Percentiles rank a stretch among this genome's conserved stretches.
These are phyloP conservation scores for Senecio squalidus DNA, from an alignment of 140 eudicot genomes.

Conservation along the genomic window DNA sequence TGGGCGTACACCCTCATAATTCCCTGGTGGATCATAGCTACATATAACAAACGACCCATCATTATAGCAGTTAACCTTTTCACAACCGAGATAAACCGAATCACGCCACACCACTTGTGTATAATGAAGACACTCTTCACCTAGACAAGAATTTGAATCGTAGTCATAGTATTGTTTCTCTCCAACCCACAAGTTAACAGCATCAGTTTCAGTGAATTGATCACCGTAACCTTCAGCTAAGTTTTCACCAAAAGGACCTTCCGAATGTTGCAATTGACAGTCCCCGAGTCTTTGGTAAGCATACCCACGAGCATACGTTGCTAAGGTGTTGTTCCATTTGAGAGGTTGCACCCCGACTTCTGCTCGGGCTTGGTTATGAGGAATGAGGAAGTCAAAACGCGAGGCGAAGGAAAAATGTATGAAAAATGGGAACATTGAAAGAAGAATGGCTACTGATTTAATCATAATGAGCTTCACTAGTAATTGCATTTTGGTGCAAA, in stretches of 20 bases:
- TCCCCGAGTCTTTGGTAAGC: conserved; percentile 41
- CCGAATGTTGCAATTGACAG: conserved; percentile 49
- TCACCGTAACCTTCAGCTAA: conserved; percentile 44
- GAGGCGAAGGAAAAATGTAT: conserved; percentile 9
- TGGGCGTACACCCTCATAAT: conserved; percentile 36
- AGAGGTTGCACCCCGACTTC: conserved; percentile 39
- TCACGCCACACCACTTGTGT: conserved; percentile 44
- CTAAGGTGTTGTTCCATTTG: conserved; percentile 50
- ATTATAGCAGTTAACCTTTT: conserved; percentile 27
- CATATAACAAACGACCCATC: conserved; percentile 38
- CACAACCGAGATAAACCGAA: conserved; percentile 36
- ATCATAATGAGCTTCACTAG: conserved; percentile 13
- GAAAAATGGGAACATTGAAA: conserved; percentile 1
- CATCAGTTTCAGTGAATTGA: conserved; percentile 28
- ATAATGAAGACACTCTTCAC: conserved; percentile 39
- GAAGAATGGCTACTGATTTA: conserved; percentile 2
- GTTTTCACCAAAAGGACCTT: conserved; percentile 68
- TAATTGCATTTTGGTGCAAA: conserved; percentile 19
- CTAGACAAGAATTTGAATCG: conserved; percentile 28
- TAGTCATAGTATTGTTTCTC: conserved; percentile 46
- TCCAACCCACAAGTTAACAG: conserved; percentile 50
- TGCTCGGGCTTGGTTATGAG: conserved; percentile 57
- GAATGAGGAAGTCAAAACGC: conserved; percentile 35
- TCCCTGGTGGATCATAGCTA: conserved; percentile 40
- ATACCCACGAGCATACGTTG: conserved; percentile 46